A percentile compares a stretch with the other conserved stretches of the same genome.
phyloP scores from a whole-genome alignment of 2,329 filamentous ascomycete species.

The Colletotrichum lupini region DNA sequence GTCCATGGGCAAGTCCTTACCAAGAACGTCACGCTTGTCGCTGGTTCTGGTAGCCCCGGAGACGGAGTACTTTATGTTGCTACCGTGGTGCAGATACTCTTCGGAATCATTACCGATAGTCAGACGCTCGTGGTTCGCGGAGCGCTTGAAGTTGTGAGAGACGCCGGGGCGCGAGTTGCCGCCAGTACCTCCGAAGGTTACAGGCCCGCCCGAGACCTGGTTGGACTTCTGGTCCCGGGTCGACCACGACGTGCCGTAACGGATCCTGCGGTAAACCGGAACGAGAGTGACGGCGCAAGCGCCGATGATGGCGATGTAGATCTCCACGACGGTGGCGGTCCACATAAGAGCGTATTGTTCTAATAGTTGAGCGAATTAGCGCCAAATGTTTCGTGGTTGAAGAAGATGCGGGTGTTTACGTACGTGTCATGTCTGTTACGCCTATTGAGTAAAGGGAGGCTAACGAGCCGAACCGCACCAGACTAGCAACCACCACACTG shows the following conservation, averaged over 20 bases:
- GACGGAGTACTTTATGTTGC: conserved; percentile 13
- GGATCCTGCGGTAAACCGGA: conserved; percentile 17
- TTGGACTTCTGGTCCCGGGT: conserved; percentile 18
- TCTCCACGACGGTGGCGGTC: conserved; percentile 23
- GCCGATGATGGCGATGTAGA: conserved; percentile 20
- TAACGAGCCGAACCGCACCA: conserved; percentile 18
- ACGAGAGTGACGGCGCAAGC: conserved; percentile 20
- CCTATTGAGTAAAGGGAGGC: conserved; percentile 13
- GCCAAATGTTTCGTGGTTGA: background rate
- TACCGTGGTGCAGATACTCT: conserved; percentile 9
- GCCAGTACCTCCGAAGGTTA: background rate
- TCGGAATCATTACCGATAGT: conserved; percentile 15
- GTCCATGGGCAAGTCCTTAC: conserved; percentile 11
- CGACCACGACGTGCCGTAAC: conserved; percentile 20
- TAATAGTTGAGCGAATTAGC: background rate
- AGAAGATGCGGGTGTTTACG: background rate
- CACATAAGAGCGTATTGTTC: conserved; percentile 26
- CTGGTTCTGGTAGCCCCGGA: background rate
- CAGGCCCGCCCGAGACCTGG: background rate
- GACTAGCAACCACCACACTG: conserved; percentile 17
- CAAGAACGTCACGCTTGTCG: background rate
- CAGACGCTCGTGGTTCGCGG: conserved; percentile 14
- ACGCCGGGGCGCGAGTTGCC: background rate
- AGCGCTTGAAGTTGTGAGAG: conserved; percentile 17
- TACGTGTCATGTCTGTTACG: conserved; percentile 20